A percentile compares a stretch with the other conserved stretches of the same genome.
phyloP scores from a whole-genome alignment of 768 basidiomycete genomes.

The Tulasnella sp. region DNA sequence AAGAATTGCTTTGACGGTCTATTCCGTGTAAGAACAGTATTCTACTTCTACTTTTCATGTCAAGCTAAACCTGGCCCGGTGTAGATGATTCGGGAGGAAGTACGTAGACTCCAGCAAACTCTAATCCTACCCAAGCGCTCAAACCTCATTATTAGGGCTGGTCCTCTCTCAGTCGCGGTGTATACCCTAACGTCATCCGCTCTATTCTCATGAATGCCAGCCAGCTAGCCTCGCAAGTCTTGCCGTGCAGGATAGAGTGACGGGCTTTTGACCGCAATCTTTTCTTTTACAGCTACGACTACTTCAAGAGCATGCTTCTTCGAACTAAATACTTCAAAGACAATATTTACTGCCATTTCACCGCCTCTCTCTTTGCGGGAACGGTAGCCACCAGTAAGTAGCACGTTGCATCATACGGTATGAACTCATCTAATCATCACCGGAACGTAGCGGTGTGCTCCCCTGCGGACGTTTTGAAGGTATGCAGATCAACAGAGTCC shows the following conservation, averaged over 20 bases:
- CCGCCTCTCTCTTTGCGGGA: slow-evolving; percentile 87
- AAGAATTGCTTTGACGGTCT: slow-evolving; percentile 88
- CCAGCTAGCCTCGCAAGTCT: slow-evolving; percentile 82
- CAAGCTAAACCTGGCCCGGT: slow-evolving; percentile 37
- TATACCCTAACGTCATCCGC: slow-evolving; percentile 83
- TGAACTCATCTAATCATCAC: neutral
- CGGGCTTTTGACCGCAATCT: neutral
- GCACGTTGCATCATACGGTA: neutral
- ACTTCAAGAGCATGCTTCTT: slow-evolving; percentile 83
- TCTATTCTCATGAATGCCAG: slow-evolving; percentile 89
- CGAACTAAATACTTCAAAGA: slow-evolving; percentile 74
- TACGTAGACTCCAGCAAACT: neutral
- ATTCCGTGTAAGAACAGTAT: slow-evolving; percentile 63
- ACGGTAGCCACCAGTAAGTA: slow-evolving; percentile 73
- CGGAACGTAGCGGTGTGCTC: slow-evolving; percentile 63
- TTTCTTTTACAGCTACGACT: slow-evolving; percentile 67
- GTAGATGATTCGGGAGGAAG: slow-evolving; percentile 86
- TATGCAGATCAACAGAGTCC: slow-evolving; percentile 38
- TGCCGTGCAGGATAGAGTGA: neutral
- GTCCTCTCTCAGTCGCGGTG: slow-evolving; percentile 74
- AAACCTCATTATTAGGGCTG: slow-evolving; percentile 48
- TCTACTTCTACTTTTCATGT: slow-evolving; percentile 6
- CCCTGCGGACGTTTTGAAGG: slow-evolving; percentile 84
- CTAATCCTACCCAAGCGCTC: neutral
- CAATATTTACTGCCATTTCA: slow-evolving; percentile 81